Base-by-base conservation (phyloP, 176 grass and related monocot genomes). In the Cymbopogon citratus region DNA sequence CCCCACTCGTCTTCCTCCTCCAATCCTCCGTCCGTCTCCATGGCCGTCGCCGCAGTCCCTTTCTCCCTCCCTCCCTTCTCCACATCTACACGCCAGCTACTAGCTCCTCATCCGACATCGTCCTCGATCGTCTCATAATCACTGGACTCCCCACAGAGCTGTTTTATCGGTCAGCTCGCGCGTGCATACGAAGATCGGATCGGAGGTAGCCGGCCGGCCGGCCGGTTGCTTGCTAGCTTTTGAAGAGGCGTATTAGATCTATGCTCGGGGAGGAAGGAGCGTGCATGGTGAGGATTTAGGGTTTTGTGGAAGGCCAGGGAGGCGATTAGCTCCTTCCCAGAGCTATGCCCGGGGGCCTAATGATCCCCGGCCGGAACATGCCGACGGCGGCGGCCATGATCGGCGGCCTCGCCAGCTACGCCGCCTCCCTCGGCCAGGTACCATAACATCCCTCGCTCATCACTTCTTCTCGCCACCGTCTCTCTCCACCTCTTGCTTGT, bases 311-410 rank as follows among this genome's bases (percentile, higher is more conserved):
- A 28, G 12, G 24, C 24, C 12, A 6, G 60, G 60, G 5, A 27
- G 25, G 57, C 26, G 23, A 61, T 12, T 26, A 25, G 57, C 9
- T 26, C 12, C 13, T 6, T 34, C 34, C 7, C 35, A 14, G 2
- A 33, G 63, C 28, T 31, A 90, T 95, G 90, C 89, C 92, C 31
- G 85, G 82, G 34, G 92, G 96, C 49, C 83, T 99, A 66, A 99
- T 95, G 96, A 87, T 91, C 49, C 91, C 96, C 9, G 78, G 88
- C 29, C 87, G 92, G 75, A 91, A 91, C 48, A 80, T 91, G 86
- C 74, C 86, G 12, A 15, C 63, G 45, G n/a, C 65, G 63, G 79
- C 90, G 16, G 66, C 31, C 67, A 91, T 91, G 84, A 88, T 95
- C 75, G 90, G 77, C 61, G 81, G 69, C 51, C 46, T 82, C 85